A percentile compares a stretch with the other conserved stretches of the same genome.
Evolutionary conservation across 305 asterid genomes (phyloP).

Genomic region (Fraxinus dipetala): DNA sequence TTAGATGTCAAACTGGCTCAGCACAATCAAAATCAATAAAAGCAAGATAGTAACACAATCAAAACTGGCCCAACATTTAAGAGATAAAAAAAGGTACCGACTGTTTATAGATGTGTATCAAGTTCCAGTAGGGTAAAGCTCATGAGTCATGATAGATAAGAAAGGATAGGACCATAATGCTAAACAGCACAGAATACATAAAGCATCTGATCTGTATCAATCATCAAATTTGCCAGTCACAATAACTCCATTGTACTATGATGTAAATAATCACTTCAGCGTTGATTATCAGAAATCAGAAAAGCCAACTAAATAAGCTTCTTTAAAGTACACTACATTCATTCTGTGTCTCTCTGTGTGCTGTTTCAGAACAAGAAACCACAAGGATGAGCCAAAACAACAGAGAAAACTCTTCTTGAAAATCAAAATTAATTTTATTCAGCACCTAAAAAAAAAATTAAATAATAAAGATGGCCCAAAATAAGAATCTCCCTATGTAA

Average conservation of each 20-base stretch:
- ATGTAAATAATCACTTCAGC: not conserved
- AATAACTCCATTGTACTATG: not conserved
- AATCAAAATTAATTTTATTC: not conserved
- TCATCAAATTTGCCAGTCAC: not conserved
- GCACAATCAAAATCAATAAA: no score
- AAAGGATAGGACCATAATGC: not conserved
- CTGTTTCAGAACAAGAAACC: conserved; percentile 11
- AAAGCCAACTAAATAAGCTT: not conserved
- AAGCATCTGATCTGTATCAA: not conserved
- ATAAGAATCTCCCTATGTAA: not conserved
- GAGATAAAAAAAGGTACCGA: not conserved
- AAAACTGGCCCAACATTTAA: no score
- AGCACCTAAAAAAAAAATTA: not conserved
- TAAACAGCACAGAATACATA: not conserved
- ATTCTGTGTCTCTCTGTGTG: not conserved
- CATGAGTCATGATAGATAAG: not conserved
- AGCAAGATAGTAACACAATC: no score
- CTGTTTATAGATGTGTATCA: not conserved
- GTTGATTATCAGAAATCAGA: not conserved
- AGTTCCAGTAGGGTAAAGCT: not conserved
- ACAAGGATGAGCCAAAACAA: not conserved
- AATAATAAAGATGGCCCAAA: not conserved
- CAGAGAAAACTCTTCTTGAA: conserved; percentile 7
- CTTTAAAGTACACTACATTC: not conserved
- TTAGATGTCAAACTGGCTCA: no score